phyloP scores from a whole-genome alignment of 2,329 filamentous ascomycete species.

The Diplodia seriata region DNA sequence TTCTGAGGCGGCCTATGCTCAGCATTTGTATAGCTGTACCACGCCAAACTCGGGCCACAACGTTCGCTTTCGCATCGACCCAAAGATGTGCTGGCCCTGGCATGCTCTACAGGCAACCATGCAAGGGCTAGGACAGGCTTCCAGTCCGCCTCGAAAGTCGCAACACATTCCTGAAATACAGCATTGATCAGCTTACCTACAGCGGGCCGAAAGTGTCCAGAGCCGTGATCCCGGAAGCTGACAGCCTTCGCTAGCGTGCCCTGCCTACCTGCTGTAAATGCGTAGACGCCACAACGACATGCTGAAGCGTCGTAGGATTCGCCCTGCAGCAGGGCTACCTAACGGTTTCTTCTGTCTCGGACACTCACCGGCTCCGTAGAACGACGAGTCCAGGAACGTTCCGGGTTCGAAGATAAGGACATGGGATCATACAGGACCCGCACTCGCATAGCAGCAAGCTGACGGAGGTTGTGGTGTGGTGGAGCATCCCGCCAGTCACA shows the following conservation, averaged over 20 bases:
- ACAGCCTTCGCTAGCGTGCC: conserved; percentile 13
- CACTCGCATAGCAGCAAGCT: conserved; percentile 18
- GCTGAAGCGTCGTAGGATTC: conserved; percentile 15
- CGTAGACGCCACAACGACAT: background rate
- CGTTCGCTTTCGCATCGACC: conserved; percentile 18
- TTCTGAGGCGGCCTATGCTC: conserved; percentile 12
- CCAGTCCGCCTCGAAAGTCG: conserved; percentile 8
- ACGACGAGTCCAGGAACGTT: background rate
- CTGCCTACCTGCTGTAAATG: conserved; percentile 20
- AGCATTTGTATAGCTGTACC: background rate
- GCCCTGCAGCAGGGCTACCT: conserved; percentile 23
- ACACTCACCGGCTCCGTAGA: conserved; percentile 13
- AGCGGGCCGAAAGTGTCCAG: conserved; percentile 24
- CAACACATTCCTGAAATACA: conserved; percentile 26
- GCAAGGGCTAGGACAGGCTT: conserved; percentile 22
- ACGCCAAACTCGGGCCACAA: background rate
- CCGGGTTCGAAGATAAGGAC: conserved; percentile 12
- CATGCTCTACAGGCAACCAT: conserved; percentile 4
- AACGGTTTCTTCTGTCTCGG: conserved; percentile 23
- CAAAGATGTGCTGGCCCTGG: conserved; percentile 2
- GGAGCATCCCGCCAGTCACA: conserved; percentile 7
- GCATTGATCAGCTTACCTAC: conserved; percentile 27
- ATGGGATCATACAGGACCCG: conserved; percentile 16
- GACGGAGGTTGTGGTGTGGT: conserved; percentile 18
- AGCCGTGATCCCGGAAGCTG: conserved; percentile 25